Base-by-base conservation (phyloP, 2,329 filamentous ascomycete genomes). In the Parascedosporium putredinis region DNA sequence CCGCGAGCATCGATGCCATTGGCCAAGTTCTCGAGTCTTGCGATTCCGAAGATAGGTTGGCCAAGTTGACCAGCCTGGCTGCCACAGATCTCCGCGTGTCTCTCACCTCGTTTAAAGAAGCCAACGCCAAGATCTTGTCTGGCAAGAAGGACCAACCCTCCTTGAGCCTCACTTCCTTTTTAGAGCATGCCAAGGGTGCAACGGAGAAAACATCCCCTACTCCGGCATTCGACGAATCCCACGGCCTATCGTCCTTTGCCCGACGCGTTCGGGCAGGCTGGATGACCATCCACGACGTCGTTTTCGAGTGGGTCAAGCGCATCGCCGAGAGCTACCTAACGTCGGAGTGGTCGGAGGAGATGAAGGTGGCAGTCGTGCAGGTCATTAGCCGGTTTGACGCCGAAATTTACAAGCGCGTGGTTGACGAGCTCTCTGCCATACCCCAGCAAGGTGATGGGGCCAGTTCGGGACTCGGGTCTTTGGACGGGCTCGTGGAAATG, bases 161-260 rank as follows among this genome's bases (percentile, higher is more conserved):
- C 9, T 64, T 78, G 25, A 76, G 76, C 7, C 67, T 81, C 14
- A 78, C 75, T 1, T 79, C 78, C 3, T 83, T 84, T 55, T 68
- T 84, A 3, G 80, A 84, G 55, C 78, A 83, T 56, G 74, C 78
- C 1, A 82, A 81, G 55, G 67, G 74, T 0, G 71, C 72, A 3
- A 70, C 75, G 0, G 72, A 78, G 56, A 72, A 75, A 46, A 65
- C 70, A 20, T 64, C 65, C 1, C 69, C 67, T n/a, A 68, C 66
- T 2, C 66, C 71, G 1, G 56, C 60, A 0, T 79, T 82, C 53
- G 69, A 78, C 18, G 76, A 80, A 49, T 64, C 67, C 1, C 69
- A 69, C 38, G 76, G 77, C 0, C 61, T 85, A 4, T 63, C 64
- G 24, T 55, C 63, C 1, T 84, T 84, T 56, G 71, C 75, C 1